Evolutionary conservation across 768 basidiomycete genomes (phyloP), one percentile per base, ranked within the genome.

Genomic region (Cystobasidium tubakii): DNA sequence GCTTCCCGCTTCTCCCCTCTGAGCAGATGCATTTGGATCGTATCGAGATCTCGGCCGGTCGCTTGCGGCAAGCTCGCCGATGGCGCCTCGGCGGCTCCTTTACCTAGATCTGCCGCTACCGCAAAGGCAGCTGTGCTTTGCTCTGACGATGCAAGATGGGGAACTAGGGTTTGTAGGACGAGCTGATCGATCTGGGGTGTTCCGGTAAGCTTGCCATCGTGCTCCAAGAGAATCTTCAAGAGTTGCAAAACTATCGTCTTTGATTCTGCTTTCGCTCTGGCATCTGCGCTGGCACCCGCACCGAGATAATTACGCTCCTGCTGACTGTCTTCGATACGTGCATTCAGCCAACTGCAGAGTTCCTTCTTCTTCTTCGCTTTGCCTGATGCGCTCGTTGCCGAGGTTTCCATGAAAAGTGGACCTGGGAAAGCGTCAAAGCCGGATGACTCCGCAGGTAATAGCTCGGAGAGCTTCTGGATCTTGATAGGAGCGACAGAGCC

Each of bases 1-100:
- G 96, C 96, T 75, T 88, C 87, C 25, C 86, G 87, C 42, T 91
- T 88, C 77, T 96, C 88, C 19, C 95, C 96, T 73, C 87, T 86
- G 12, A 93, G 81, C 19, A 99, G 85, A 64, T 90, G 86, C 33
- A 86, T 86, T 77, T 92, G 87, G 74, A 96, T 89, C 79, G 86
- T 87, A 79, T 90, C 87, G 31, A 96, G 82, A 19, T 88, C 82
- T 0, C 88, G 87, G 0, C 87, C 81, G 6, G 85, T 84, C 9
- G 91, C 83, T 29, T 10, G 84, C 84, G 42, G 87, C 86, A 1
- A 86, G 84, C 4, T 87, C 84, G 57, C 91, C 81, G 0, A 88
- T 46, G 63, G 27, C 39, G 63, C 63, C 10, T 19, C 34, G 33
- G 4, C 29, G 23, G 33, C 21, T 19, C 64, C 10, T 9, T 29